These are phyloP conservation scores for Chlorella sp. DNA, from an alignment of 139 green algal species.

Conservation along the genomic window DNA sequence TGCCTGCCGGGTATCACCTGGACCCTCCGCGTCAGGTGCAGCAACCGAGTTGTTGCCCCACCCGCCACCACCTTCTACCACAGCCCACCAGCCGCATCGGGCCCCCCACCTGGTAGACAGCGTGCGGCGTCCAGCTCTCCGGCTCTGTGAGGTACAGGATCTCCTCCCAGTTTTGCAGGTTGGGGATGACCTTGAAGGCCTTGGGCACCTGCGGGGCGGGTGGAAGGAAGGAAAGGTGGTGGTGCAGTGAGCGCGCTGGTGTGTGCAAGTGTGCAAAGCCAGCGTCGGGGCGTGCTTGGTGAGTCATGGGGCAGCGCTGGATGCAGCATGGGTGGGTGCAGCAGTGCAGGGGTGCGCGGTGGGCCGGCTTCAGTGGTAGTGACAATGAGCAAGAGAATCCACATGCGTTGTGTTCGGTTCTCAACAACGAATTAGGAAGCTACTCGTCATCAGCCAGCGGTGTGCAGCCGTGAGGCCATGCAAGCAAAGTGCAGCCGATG, in stretches of 20 bases:
- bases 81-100: neutral
- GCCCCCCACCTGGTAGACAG: slow-evolving; percentile 72
- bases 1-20: no score
- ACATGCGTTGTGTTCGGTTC: slow-evolving; percentile 32
- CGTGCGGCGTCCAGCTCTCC: slow-evolving; percentile 89
- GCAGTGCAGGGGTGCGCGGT: neutral
- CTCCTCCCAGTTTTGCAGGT: slow-evolving; percentile 97
- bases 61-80: neutral
- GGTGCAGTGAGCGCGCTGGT: no score
- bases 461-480: neutral
- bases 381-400: slow-evolving; percentile 30
- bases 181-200: slow-evolving; percentile 99
- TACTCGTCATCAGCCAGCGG: slow-evolving; percentile 30
- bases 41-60: no score
- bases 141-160: slow-evolving; percentile 94
- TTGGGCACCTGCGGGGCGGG: slow-evolving; percentile 78
- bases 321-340: neutral
- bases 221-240: neutral
- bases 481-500: no score
- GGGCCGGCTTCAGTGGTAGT: slow-evolving; percentile 34
- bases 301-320: neutral
- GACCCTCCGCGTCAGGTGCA: no score
- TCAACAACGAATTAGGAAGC: slow-evolving; percentile 40
- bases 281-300: neutral
- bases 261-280: no score